Evolutionary conservation across 164 flowering plant genomes (phyloP).

Genomic region (Nymphaea thermarum): DNA sequence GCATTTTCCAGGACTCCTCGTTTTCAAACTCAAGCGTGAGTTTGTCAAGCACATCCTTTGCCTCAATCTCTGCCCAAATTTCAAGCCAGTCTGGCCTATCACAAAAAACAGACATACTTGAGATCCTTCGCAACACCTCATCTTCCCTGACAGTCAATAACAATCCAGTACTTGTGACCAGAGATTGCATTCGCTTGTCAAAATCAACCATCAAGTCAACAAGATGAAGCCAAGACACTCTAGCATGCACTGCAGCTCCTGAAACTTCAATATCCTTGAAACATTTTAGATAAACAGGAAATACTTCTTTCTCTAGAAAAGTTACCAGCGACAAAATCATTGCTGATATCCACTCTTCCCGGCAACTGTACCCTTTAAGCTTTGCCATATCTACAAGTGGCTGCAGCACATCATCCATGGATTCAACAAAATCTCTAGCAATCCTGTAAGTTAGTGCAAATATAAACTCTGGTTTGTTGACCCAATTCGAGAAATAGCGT

Average conservation of each 20-base stretch:
- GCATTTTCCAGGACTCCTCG: constrained; percentile 59
- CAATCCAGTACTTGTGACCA: constrained; percentile 55
- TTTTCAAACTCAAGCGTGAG: constrained; percentile 51
- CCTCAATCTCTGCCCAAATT: constrained; percentile 84
- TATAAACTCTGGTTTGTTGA: constrained; percentile 80
- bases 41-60: constrained; percentile 41
- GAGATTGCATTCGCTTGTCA: constrained; percentile 61
- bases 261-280: constrained; percentile 35
- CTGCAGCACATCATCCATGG: constrained; percentile 91
- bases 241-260: constrained; percentile 28
- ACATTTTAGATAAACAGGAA: constrained; percentile 43
- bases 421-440: constrained; percentile 76
- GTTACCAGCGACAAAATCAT: constrained; percentile 70
- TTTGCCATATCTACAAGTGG: constrained; percentile 89
- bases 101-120: constrained; percentile 65
- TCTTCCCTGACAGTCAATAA: constrained; percentile 41
- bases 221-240: constrained; percentile 67
- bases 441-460: constrained; percentile 85
- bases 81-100: constrained; percentile 98
- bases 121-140: constrained; percentile 42
- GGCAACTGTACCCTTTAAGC: constrained; percentile 85
- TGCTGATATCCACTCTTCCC: constrained; percentile 97
- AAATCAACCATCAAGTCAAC: constrained; percentile 86
- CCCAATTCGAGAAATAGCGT: constrained; percentile 78
- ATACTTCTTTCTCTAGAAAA: constrained; percentile 77